These are phyloP conservation scores for Aspergillus funiculosus DNA, from an alignment of 495 filamentous ascomycete species.

Conservation along the genomic window DNA sequence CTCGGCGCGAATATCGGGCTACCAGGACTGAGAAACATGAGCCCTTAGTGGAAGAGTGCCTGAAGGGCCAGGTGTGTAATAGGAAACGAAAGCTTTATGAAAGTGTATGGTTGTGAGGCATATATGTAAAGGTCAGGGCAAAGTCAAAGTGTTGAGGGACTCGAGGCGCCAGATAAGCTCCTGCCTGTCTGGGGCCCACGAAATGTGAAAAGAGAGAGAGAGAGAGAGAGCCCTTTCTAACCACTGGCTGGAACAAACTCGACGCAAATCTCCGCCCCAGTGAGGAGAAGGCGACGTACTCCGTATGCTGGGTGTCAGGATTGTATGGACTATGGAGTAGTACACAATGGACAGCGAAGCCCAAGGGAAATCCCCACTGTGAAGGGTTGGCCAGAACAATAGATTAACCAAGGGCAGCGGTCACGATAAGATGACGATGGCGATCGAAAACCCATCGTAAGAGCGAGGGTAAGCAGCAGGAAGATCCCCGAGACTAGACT, in stretches of 20 bases:
- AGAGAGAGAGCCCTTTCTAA: conserved; percentile 1
- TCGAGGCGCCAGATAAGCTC: conserved; percentile 20
- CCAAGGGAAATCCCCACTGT: conserved; percentile 11
- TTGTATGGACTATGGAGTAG: conserved; percentile 8
- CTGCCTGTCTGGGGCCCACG: conserved; percentile 13
- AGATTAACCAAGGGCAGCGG: conserved; percentile 15
- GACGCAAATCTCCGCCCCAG: conserved; percentile 12
- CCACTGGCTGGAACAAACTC: conserved; percentile 6
- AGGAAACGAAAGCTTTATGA: conserved; percentile 3
- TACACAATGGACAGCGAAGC: conserved; percentile 18
- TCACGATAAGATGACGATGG: conserved; percentile 18
- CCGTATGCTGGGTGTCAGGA: conserved; percentile 13
- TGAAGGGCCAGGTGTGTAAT: conserved; percentile 5
- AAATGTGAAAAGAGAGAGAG: conserved; percentile 12
- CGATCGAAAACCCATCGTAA: conserved; percentile 11
- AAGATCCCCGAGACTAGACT: conserved; percentile 15
- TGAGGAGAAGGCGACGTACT: conserved; percentile 13
- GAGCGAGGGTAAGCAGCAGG: conserved; percentile 10
- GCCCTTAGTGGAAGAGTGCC: conserved; percentile 2
- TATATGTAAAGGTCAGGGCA: conserved; percentile 17
- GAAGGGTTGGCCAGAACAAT: conserved; percentile 13
- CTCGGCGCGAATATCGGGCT: background rate
- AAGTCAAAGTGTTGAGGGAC: conserved; percentile 9
- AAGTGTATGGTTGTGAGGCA: conserved; percentile 6
- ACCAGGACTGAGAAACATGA: background rate